Base-by-base conservation (phyloP, 371 early-diverging fungal species). In the Mucor irregularis region DNA sequence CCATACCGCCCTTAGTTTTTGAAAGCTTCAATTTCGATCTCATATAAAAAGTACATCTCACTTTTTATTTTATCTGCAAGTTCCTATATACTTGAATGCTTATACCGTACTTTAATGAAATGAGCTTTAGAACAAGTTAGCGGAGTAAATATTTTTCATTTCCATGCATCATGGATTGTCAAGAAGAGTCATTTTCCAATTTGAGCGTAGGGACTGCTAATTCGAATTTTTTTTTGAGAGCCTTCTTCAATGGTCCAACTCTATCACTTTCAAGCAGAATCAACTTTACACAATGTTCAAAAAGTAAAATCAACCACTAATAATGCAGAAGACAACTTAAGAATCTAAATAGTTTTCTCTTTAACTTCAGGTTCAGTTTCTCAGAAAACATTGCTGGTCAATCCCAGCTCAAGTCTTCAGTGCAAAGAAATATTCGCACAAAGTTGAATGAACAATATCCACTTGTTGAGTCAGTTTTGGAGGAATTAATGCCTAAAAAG, bases 401-500 rank as follows among this genome's bases (percentile, higher is more conserved):
- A 63, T 90, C 87, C 54, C 89, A 90, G 68, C 82, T 95, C 42
- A 98, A 98, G 78, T 88, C 94, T 34, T 95, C 96, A 25, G 94
- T 93, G 35, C 94, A 94, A 69, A 83, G 98, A 42, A 82, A 76
- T 6, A 89, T 98, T 61, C 86, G 97, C 48, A 62, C 88, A 28
- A 93, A 92, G 76, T 83, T 97, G 34, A 59, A 85, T 39, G 94
- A 93, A 42, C 90, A 92, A 64, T 96, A 88, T 68, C 96, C 94
- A 10, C 76, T 73, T n/a, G 80, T 98, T 5, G 91, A 90, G 59
- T 73, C 90, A 14, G 78, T 88, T 61, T 70, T 96, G 34, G 97
- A 98, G 55, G 95, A 94, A 21, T 77, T 98, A 46, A 71, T 98
- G 52, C 99, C 99, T 14, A 98, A 97, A 68, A 96, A 95, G 73